These are phyloP conservation scores for Madurella fahalii DNA, from an alignment of 2,329 filamentous ascomycete species.

Conservation along the genomic window DNA sequence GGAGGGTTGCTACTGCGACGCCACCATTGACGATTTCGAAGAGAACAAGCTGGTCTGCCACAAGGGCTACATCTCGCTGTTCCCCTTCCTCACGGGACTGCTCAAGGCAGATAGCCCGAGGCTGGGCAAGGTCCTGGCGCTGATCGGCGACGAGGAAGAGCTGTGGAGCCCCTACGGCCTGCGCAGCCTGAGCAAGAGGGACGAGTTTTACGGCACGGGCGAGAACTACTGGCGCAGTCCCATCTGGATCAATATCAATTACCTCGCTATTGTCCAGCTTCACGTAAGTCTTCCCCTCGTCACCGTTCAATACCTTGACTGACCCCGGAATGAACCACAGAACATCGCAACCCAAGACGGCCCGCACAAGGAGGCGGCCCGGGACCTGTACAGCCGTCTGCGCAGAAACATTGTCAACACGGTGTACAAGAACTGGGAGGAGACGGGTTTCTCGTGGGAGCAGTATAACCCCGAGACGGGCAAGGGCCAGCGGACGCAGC, in stretches of 20 bases:
- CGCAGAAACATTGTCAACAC: slow-evolving; percentile 84
- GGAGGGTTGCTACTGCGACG: slow-evolving; percentile 84
- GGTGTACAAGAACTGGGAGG: slow-evolving; percentile 80
- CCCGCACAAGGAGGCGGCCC: slow-evolving; percentile 64
- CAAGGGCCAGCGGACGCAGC: slow-evolving; percentile 88
- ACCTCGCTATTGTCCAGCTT: slow-evolving; percentile 74
- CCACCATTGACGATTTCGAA: slow-evolving; percentile 91
- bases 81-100: slow-evolving; percentile 85
- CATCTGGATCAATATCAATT: slow-evolving; percentile 96
- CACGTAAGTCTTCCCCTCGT: slow-evolving; percentile 53
- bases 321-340: slow-evolving; percentile 35
- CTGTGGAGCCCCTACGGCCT: slow-evolving; percentile 91
- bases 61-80: slow-evolving; percentile 91
- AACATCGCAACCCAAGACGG: slow-evolving; percentile 62
- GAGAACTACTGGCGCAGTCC: slow-evolving; percentile 98
- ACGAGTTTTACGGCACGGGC: slow-evolving; percentile 77
- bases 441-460: slow-evolving; percentile 97
- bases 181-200: slow-evolving; percentile 78
- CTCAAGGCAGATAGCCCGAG: slow-evolving; percentile 69
- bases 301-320: background rate
- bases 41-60: slow-evolving; percentile 88
- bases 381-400: slow-evolving; percentile 69
- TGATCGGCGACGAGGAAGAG: slow-evolving; percentile 76
- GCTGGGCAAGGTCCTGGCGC: slow-evolving; percentile 68
- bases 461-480: slow-evolving; percentile 96